Evolutionary conservation across 2,329 filamentous ascomycete species (phyloP).

Genomic region (Epichloe coenophiala): DNA sequence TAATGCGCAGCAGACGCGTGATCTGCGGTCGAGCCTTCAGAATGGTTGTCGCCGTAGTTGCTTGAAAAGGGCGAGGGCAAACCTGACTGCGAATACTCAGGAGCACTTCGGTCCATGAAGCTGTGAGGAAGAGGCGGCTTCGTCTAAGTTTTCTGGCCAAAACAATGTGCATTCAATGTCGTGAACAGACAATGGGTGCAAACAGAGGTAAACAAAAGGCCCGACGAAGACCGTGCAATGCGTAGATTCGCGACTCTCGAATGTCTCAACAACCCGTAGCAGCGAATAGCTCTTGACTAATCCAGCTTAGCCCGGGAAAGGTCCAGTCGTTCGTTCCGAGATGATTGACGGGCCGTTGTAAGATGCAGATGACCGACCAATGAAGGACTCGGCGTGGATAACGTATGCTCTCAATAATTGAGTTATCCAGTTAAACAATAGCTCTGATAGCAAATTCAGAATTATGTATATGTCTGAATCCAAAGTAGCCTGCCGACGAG

Average conservation of each 20-base stretch:
- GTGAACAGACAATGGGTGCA: conserved; percentile 3
- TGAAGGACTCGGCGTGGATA: background rate
- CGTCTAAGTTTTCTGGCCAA: conserved; percentile 1
- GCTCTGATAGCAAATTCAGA: background rate
- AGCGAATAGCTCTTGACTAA: background rate
- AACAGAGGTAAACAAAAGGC: background rate
- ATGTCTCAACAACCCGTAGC: background rate
- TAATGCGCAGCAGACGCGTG: conserved; percentile 88
- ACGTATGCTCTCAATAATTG: background rate
- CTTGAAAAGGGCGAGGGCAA: conserved; percentile 61
- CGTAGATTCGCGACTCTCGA: background rate
- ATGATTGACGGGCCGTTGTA: background rate
- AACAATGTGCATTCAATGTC: conserved; percentile 5
- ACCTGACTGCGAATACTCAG: conserved; percentile 80
- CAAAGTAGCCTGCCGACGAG: background rate
- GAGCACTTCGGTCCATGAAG: conserved; percentile 48
- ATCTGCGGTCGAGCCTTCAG: conserved; percentile 82
- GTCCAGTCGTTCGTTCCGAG: background rate
- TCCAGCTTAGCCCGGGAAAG: background rate
- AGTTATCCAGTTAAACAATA: background rate
- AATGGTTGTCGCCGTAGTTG: conserved; percentile 55
- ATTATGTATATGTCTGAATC: background rate
- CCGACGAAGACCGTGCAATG: background rate
- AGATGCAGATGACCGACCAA: background rate
- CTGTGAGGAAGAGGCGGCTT: conserved; percentile 11